These are phyloP conservation scores for Zymoseptoria brevis DNA, from an alignment of 2,329 filamentous ascomycete genomes.

Conservation along the genomic window DNA sequence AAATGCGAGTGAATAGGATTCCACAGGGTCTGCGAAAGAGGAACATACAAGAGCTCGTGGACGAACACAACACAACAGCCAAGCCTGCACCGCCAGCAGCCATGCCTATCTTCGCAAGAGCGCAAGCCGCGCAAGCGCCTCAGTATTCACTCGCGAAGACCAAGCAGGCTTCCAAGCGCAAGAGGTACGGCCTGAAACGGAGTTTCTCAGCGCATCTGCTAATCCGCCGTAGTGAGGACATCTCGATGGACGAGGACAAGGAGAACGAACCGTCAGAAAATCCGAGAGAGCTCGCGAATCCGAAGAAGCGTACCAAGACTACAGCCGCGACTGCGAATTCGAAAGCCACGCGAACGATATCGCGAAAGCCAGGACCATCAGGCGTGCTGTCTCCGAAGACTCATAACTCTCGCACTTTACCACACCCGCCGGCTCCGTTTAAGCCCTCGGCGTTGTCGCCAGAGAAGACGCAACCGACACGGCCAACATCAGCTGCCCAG, in stretches of 20 bases:
- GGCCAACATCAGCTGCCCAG: constrained; percentile 7
- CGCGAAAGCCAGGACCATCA: constrained; percentile 28
- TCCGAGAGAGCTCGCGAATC: constrained; percentile 47
- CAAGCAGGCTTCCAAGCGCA: constrained; percentile 13
- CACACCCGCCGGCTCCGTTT: constrained; percentile 43
- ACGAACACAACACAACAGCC: constrained; percentile 38
- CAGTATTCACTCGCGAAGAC: neutral
- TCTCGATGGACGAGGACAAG: constrained; percentile 53
- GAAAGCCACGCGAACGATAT: constrained; percentile 26
- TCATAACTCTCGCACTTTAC: constrained; percentile 64
- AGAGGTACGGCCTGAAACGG: constrained; percentile 9
- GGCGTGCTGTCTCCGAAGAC: constrained; percentile 75
- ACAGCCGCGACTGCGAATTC: constrained; percentile 23
- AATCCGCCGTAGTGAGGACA: neutral
- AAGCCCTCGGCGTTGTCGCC: constrained; percentile 36
- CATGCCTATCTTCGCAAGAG: constrained; percentile 7
- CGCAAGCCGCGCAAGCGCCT: constrained; percentile 7
- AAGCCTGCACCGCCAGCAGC: constrained; percentile 19
- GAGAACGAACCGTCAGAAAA: constrained; percentile 56
- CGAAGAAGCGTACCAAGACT: constrained; percentile 55
- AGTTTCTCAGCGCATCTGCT: neutral
- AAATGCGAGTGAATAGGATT: constrained; percentile 89
- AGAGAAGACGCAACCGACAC: constrained; percentile 42
- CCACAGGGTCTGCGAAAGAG: constrained; percentile 68
- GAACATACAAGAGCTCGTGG: constrained; percentile 73